Percentiles rank a stretch among this genome's conserved stretches.
Conservation (phyloP, 2,329 filamentous ascomycete genomes). For the Xylariaceae sp. region DNA sequence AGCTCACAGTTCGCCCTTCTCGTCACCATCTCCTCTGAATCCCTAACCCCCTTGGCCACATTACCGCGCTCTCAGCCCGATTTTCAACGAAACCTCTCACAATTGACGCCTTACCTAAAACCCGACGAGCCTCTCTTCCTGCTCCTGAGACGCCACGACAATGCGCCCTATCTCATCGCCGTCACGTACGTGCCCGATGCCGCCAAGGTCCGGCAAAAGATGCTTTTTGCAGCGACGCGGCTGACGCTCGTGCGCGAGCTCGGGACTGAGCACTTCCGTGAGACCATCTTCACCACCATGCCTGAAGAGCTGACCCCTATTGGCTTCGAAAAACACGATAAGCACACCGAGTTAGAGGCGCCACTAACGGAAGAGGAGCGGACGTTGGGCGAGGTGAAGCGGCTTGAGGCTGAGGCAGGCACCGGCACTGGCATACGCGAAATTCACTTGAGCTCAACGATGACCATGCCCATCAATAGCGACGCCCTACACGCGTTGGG, state of each 20-base stretch:
- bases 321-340: slow-evolving; percentile 70
- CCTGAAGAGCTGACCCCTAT: slow-evolving; percentile 63
- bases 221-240: slow-evolving; percentile 76
- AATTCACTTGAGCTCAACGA: slow-evolving; percentile 55
- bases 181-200: slow-evolving; percentile 76
- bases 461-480: slow-evolving; percentile 56
- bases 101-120: slow-evolving; percentile 60
- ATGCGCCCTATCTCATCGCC: slow-evolving; percentile 57
- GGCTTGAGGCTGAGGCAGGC: slow-evolving; percentile 70
- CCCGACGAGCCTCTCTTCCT: slow-evolving; percentile 67
- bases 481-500: slow-evolving; percentile 62
- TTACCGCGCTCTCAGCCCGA: slow-evolving; percentile 50
- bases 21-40: slow-evolving; percentile 65
- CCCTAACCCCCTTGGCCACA: slow-evolving; percentile 57
- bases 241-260: slow-evolving; percentile 72
- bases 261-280: slow-evolving; percentile 72
- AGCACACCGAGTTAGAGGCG: slow-evolving; percentile 59
- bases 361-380: slow-evolving; percentile 77
- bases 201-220: slow-evolving; percentile 79
- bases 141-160: slow-evolving; percentile 64
- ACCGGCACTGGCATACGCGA: slow-evolving; percentile 59
- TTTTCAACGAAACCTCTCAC: slow-evolving; percentile 61
- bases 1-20: slow-evolving; percentile 64
- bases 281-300: slow-evolving; percentile 69
- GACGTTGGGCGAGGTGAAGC: slow-evolving; percentile 66